Conservation (phyloP, 2,329 filamentous ascomycete species). For the Geosmithia flava region DNA sequence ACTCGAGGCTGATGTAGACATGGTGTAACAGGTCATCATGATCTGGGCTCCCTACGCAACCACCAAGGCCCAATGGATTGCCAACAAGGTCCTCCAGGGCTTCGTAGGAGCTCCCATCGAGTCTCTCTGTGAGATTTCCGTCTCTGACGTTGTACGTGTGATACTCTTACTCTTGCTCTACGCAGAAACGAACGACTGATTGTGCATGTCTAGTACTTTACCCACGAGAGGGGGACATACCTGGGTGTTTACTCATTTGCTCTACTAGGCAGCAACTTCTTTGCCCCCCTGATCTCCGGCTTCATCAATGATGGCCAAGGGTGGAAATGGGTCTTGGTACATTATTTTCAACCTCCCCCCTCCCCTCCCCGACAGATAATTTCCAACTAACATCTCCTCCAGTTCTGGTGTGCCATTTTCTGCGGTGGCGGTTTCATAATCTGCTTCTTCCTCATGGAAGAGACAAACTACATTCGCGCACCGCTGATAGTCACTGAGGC, state of each 20-base stretch:
- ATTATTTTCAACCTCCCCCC: too few relatives aligned
- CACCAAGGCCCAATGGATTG: slow-evolving; percentile 27
- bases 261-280: slow-evolving; percentile 8
- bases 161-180: too few relatives aligned
- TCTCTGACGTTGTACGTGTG: slow-evolving; percentile 22
- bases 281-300: slow-evolving; percentile 1
- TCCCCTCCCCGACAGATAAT: not conserved
- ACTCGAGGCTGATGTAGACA: not conserved
- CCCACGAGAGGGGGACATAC: slow-evolving; percentile 29
- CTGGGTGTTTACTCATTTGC: slow-evolving; percentile 27
- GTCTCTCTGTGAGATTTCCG: slow-evolving; percentile 29
- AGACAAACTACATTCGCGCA: slow-evolving; percentile 39
- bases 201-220: slow-evolving; percentile 18
- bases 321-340: slow-evolving; percentile 14
- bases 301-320: slow-evolving; percentile 9
- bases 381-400: not conserved
- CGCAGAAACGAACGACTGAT: too few relatives aligned
- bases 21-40: not conserved
- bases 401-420: slow-evolving; percentile 26
- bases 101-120: slow-evolving; percentile 32
- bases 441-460: slow-evolving; percentile 45
- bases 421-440: slow-evolving; percentile 20
- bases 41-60: not conserved
- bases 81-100: slow-evolving; percentile 28
- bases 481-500: not conserved